Evolutionary conservation across 1,284 basidiomycete species (phyloP), one percentile per base, ranked within the genome.

Genomic region (Apiotrichum brassicae): DNA sequence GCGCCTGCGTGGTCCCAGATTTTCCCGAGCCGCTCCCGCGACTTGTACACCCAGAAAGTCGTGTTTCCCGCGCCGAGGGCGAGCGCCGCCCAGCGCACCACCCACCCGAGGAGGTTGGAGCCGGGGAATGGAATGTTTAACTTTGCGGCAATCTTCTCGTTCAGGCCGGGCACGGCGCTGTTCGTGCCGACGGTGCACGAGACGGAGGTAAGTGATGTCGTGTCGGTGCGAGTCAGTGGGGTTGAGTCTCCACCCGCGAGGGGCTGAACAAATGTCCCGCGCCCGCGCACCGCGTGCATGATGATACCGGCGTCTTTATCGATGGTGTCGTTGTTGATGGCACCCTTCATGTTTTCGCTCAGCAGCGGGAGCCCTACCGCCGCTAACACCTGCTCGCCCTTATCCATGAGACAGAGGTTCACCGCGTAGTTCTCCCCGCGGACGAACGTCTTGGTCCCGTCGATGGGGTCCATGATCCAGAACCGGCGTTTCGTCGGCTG

Each of bases 1-100:
- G 41, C 41, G 30, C 41, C 41, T 1, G 41, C 41, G 19, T 43
- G 41, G 41, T 43, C 41, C 41, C 41, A 43, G 41, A 43, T 43
- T 19, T 43, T 43, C 28, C 28, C 41, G 30, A 30, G 18, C n/a
- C 41, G 28, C 41, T n/a, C 25, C 12, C 41, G 28, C 28, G 26
- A 30, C 28, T 28, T 26, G 41, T 43, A 43, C 20, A 43, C 41
- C 41, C 41, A 43, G 28, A 43, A 43, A 8, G 41, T 43, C 11
- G n/a, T 11, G 28, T 43, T 26, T 11, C 28, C 41, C 6, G 41
- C 41, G 28, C 41, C 41, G 41, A 43, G 41, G 20, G 28, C 41
- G 6, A 43, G 41, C 14, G 23, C 41, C 6, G 41, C 41, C 41
- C 28, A 43, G 19, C 41, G 41, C n/a, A 43, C 19, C 13, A 43